Evolutionary conservation across 2,329 filamentous ascomycete species (phyloP).

Genomic region (Alternaria arborescens): DNA sequence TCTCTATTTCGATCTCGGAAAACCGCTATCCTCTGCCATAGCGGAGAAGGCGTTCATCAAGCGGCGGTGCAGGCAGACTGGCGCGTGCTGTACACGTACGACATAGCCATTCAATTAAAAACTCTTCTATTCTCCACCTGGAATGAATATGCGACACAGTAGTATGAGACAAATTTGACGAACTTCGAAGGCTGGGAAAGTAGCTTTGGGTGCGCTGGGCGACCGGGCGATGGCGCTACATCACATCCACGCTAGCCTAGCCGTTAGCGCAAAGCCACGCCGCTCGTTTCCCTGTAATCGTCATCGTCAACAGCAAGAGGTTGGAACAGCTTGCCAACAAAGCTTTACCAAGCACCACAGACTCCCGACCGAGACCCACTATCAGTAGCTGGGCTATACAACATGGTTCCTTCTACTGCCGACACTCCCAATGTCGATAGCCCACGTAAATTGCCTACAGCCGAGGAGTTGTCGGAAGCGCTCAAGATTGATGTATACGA

Average conservation of each 20-base stretch:
- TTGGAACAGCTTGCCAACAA: background rate
- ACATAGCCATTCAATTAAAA: background rate
- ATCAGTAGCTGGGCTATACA: background rate
- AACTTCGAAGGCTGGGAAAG: background rate
- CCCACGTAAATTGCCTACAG: conserved; percentile 6
- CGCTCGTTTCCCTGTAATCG: background rate
- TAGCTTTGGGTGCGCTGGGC: too few relatives aligned
- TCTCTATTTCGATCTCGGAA: background rate
- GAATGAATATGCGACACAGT: background rate
- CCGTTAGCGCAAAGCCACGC: background rate
- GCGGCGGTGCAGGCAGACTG: background rate
- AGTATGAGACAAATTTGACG: background rate
- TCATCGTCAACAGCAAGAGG: background rate
- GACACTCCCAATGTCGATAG: background rate
- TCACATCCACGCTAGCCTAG: background rate
- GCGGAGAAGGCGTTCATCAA: background rate
- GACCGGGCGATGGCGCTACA: background rate
- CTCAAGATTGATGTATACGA: conserved; percentile 30
- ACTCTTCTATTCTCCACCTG: background rate
- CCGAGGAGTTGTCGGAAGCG: conserved; percentile 24
- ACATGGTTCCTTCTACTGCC: background rate
- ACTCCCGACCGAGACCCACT: background rate
- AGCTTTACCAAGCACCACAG: background rate
- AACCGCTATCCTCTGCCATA: background rate
- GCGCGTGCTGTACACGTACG: background rate